phyloP scores from a whole-genome alignment of 2,329 filamentous ascomycete species.

The Aspergillus sp. region DNA sequence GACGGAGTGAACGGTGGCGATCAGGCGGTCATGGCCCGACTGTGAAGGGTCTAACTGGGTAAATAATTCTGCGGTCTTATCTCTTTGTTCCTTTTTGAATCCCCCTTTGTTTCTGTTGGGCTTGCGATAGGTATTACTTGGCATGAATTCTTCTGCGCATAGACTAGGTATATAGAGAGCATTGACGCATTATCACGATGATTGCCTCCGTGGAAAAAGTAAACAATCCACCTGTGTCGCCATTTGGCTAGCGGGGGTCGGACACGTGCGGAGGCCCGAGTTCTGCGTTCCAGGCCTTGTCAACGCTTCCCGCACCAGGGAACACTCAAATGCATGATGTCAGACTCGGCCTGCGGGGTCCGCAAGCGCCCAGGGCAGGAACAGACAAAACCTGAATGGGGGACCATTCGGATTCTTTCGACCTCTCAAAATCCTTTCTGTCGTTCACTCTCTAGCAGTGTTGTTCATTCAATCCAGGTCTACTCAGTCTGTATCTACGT shows the following conservation, averaged over 20 bases:
- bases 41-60: conserved; percentile 11
- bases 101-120: conserved; percentile 4
- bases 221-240: no score
- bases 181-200: neutral
- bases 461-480: neutral
- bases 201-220: neutral
- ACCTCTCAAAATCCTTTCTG: neutral
- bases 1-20: conserved; percentile 8
- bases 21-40: conserved; percentile 13
- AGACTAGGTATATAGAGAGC: conserved; percentile 15
- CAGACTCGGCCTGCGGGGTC: conserved; percentile 18
- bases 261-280: conserved; percentile 6
- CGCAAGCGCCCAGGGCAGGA: conserved; percentile 9
- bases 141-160: conserved; percentile 6
- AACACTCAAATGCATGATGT: conserved; percentile 17
- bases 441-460: neutral
- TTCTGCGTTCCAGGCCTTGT: conserved; percentile 3
- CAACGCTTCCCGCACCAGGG: neutral
- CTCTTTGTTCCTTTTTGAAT: conserved; percentile 4
- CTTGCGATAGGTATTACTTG: conserved; percentile 2
- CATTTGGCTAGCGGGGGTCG: neutral
- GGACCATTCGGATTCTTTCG: neutral
- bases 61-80: neutral
- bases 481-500: neutral
- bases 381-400: conserved; percentile 10